These are phyloP conservation scores for Aspergillus taichungensis DNA, from an alignment of 495 filamentous ascomycete genomes.

Conservation along the genomic window DNA sequence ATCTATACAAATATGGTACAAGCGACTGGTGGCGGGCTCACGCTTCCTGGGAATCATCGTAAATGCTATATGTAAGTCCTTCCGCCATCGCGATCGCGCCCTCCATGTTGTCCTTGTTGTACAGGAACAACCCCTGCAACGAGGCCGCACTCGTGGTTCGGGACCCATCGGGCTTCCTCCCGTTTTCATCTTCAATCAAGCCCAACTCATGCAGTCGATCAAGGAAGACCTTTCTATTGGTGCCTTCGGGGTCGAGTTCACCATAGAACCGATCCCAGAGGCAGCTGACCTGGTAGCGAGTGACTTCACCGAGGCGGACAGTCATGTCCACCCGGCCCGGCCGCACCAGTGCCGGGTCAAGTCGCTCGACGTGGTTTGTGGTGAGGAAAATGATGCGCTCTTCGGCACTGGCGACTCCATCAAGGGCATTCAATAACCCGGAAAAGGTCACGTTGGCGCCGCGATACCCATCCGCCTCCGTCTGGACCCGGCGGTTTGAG, in stretches of 20 bases:
- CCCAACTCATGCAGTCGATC: slow-evolving; percentile 41
- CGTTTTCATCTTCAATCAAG: slow-evolving; percentile 42
- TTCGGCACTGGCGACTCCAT: slow-evolving; percentile 91
- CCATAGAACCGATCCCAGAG: slow-evolving; percentile 96
- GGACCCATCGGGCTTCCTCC: slow-evolving; percentile 27
- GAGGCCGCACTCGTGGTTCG: slow-evolving; percentile 72
- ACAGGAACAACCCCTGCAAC: slow-evolving; percentile 87
- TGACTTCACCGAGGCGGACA: slow-evolving; percentile 79
- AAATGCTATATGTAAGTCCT: slow-evolving; percentile 38
- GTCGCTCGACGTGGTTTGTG: slow-evolving; percentile 83
- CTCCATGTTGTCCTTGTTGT: slow-evolving; percentile 83
- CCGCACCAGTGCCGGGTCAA: slow-evolving; percentile 82
- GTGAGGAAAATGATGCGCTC: slow-evolving; percentile 91
- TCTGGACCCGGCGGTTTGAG: slow-evolving; percentile 59
- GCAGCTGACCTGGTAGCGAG: slow-evolving; percentile 68
- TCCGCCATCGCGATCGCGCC: slow-evolving; percentile 77
- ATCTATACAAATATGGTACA: slow-evolving; percentile 15
- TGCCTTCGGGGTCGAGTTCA: slow-evolving; percentile 58
- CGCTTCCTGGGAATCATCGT: slow-evolving; percentile 22
- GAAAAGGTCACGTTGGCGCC: slow-evolving; percentile 94
- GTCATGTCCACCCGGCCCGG: slow-evolving; percentile 93
- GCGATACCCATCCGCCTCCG: slow-evolving; percentile 74
- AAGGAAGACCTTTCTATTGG: slow-evolving; percentile 39
- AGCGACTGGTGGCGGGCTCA: slow-evolving; percentile 6
- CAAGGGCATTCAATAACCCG: slow-evolving; percentile 84